A percentile compares a stretch with the other conserved stretches of the same genome.
phyloP scores from a whole-genome alignment of 2,329 filamentous ascomycete genomes.

The Hymenoscyphus repandus region DNA sequence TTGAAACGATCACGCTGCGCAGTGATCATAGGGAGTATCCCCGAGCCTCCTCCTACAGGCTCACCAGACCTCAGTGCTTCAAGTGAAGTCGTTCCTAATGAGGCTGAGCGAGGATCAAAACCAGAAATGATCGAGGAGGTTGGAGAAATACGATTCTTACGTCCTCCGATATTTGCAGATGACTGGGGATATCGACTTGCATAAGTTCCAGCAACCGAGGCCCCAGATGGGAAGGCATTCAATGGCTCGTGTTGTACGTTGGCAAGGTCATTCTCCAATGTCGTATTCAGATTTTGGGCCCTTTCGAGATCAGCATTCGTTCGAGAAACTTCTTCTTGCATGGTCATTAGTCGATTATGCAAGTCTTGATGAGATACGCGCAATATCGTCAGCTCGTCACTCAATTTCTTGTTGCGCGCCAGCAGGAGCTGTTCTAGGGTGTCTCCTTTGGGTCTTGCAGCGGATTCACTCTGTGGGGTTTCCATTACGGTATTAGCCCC shows the following conservation, averaged over 20 bases:
- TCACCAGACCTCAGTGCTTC: constrained; percentile 56
- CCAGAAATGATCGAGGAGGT: constrained; percentile 98
- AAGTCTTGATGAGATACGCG: constrained; percentile 92
- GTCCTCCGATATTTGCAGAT: constrained; percentile 43
- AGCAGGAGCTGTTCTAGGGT: constrained; percentile 87
- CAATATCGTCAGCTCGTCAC: constrained; percentile 86
- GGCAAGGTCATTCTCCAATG: constrained; percentile 86
- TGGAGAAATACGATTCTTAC: constrained; percentile 72
- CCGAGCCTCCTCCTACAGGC: constrained; percentile 68
- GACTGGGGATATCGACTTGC: constrained; percentile 72
- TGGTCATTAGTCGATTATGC: constrained; percentile 68
- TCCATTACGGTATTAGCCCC: constrained; percentile 21
- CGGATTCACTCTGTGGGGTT: constrained; percentile 41
- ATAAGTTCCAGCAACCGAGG: constrained; percentile 90
- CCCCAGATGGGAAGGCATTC: constrained; percentile 80
- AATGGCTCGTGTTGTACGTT: constrained; percentile 80
- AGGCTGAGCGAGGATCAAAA: constrained; percentile 64
- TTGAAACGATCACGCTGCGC: constrained; percentile 98
- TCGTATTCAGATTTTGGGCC: constrained; percentile 76
- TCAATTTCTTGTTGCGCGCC: constrained; percentile 92
- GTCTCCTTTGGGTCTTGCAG: constrained; percentile 60
- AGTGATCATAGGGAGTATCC: constrained; percentile 96
- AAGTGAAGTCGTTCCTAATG: constrained; percentile 42
- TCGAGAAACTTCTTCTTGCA: constrained; percentile 78
- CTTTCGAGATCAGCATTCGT: constrained; percentile 85